phyloP scores from a whole-genome alignment of 139 green algal genomes.

The Chlamydomonas incerta region DNA sequence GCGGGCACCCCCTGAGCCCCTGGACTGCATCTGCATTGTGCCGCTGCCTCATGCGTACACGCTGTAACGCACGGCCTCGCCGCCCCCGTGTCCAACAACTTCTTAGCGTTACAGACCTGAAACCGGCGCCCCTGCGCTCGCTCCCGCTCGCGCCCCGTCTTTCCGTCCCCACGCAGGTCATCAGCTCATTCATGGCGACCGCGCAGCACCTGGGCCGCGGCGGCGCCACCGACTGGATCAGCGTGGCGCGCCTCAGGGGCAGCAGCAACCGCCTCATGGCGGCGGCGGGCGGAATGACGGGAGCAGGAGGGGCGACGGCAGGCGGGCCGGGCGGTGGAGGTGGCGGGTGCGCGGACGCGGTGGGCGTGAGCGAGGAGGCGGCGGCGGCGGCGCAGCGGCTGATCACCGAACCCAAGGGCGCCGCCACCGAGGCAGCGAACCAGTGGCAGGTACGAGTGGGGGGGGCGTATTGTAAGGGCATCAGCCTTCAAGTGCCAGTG shows the following conservation, averaged over 20 bases:
- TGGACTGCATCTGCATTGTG: no score
- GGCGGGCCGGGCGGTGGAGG: background rate
- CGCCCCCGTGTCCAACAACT: no score
- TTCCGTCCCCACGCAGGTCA: conserved; percentile 2
- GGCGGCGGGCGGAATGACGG: background rate
- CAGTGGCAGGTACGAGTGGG: conserved; percentile 24
- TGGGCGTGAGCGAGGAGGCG: background rate
- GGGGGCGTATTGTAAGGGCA: no score
- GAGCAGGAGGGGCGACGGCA: background rate
- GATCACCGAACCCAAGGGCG: conserved; percentile 36
- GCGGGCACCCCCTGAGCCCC: no score
- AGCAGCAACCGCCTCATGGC: background rate
- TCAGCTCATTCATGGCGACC: conserved; percentile 3
- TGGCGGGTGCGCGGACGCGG: background rate
- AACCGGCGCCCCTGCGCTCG: no score
- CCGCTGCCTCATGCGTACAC: no score
- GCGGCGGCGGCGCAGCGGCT: conserved; percentile 5
- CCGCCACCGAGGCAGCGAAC: conserved; percentile 26
- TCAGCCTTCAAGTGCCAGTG: no score
- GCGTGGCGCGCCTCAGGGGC: background rate
- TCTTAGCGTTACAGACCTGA: no score
- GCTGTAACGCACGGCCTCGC: no score
- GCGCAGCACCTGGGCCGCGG: conserved; percentile 18
- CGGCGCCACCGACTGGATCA: background rate
- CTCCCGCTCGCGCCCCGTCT: background rate